These are phyloP conservation scores for Benincasa hispida DNA, from an alignment of 306 rosid species.

Conservation along the genomic window DNA sequence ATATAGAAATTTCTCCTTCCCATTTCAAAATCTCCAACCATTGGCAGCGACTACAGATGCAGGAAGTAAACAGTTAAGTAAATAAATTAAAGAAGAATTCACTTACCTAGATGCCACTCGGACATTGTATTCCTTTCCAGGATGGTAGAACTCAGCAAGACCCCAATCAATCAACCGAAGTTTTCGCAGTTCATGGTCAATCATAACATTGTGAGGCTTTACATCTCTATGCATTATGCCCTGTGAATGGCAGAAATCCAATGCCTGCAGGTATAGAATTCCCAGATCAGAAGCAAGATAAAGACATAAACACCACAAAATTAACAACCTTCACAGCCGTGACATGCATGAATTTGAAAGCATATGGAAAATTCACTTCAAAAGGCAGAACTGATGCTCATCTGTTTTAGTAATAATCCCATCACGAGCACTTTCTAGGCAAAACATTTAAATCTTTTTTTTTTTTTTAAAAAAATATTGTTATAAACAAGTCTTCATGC, in stretches of 20 bases:
- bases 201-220: slow-evolving; percentile 43
- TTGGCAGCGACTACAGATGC: background rate
- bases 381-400: background rate
- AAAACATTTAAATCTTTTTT: background rate
- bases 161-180: slow-evolving; percentile 44
- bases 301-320: background rate
- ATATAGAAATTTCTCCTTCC: background rate
- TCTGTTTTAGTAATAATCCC: background rate
- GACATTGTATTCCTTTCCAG: slow-evolving; percentile 34
- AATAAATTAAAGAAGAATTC: background rate
- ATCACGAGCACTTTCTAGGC: background rate
- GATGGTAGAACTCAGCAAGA: slow-evolving; percentile 42
- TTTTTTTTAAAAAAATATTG: background rate
- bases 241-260: slow-evolving; percentile 34
- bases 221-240: slow-evolving; percentile 44
- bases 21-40: background rate
- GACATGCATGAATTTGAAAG: background rate
- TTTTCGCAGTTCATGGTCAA: slow-evolving; percentile 32
- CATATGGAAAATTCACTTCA: background rate
- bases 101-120: slow-evolving; percentile 36
- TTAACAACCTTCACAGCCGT: background rate
- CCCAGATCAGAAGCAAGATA: background rate
- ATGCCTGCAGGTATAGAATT: slow-evolving; percentile 21
- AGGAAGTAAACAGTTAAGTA: background rate
- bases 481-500: background rate